phyloP scores from a whole-genome alignment of 108 stramenopile genomes.

The Cyclotella cryptica region DNA sequence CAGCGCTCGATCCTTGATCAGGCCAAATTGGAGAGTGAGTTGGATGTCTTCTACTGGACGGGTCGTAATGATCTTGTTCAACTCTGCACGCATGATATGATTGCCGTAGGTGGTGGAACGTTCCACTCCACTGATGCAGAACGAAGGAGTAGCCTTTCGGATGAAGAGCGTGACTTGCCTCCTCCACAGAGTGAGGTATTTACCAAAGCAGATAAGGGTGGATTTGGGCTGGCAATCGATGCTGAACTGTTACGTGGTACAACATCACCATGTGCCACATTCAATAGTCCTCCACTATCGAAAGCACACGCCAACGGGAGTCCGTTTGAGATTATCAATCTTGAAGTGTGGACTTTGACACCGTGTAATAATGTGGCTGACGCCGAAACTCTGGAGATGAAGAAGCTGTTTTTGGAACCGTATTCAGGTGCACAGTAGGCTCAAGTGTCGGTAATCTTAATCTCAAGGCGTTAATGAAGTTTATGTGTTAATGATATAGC shows the following conservation, averaged over 20 bases:
- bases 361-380: slow-evolving; percentile 61
- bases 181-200: slow-evolving; percentile 10
- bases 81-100: slow-evolving; percentile 64
- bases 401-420: slow-evolving; percentile 61
- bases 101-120: slow-evolving; percentile 72
- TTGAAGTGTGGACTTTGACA: slow-evolving; percentile 88
- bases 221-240: slow-evolving; percentile 80
- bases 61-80: slow-evolving; percentile 65
- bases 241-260: slow-evolving; percentile 75
- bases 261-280: slow-evolving; percentile 72
- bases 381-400: slow-evolving; percentile 81
- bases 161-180: slow-evolving; percentile 43
- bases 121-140: slow-evolving; percentile 17
- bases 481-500: too few species aligned
- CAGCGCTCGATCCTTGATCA: slow-evolving; percentile 71
- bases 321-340: slow-evolving; percentile 71
- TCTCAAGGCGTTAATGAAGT: too few species aligned
- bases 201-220: slow-evolving; percentile 48
- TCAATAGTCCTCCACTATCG: slow-evolving; percentile 69
- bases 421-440: slow-evolving; percentile 16
- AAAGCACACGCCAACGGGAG: slow-evolving; percentile 44
- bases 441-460: neutral
- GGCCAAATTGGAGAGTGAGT: slow-evolving; percentile 73
- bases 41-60: slow-evolving; percentile 76
- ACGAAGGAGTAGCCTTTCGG: slow-evolving; percentile 19